Evolutionary conservation across 352 stramenopile species (phyloP).

Genomic region (Globisporangium echinulatum): DNA sequence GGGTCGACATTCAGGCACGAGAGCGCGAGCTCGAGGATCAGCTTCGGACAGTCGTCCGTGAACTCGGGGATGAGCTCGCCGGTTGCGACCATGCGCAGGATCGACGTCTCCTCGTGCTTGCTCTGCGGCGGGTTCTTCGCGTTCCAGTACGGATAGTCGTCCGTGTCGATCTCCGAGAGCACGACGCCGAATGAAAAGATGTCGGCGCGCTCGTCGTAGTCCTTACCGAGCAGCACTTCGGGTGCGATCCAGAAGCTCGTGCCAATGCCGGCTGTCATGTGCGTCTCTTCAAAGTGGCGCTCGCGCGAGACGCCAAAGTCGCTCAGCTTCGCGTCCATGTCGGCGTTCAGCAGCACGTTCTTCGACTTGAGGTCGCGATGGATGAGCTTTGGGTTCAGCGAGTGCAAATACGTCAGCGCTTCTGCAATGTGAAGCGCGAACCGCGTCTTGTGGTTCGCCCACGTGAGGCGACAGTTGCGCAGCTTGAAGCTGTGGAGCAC

Average conservation of each 20-base stretch:
- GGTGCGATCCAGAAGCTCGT: constrained; percentile 73
- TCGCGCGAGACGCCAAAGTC: constrained; percentile 73
- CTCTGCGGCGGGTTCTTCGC: constrained; percentile 39
- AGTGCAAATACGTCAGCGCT: constrained; percentile 61
- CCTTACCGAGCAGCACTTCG: constrained; percentile 46
- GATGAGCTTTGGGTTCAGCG: constrained; percentile 45
- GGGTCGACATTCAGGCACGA: constrained; percentile 48
- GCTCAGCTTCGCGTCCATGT: constrained; percentile 68
- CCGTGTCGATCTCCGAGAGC: constrained; percentile 46
- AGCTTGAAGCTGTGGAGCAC: constrained; percentile 45
- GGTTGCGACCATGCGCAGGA: constrained; percentile 58
- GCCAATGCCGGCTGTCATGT: constrained; percentile 64
- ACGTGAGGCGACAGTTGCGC: constrained; percentile 34
- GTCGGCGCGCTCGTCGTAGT: constrained; percentile 50
- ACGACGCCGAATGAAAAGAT: constrained; percentile 53
- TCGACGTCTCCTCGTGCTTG: constrained; percentile 44
- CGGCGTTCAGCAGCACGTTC: constrained; percentile 27
- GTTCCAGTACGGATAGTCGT: constrained; percentile 62
- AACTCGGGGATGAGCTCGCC: constrained; percentile 52
- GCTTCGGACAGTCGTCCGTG: constrained; percentile 33
- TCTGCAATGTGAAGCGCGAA: constrained; percentile 54
- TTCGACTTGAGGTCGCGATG: constrained; percentile 27
- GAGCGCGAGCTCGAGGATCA: constrained; percentile 40
- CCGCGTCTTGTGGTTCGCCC: constrained; percentile 42
- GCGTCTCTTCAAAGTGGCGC: constrained; percentile 44